Percentiles rank a stretch among this genome's conserved stretches.
Conservation (phyloP, 2,329 filamentous ascomycete species). For the Albophoma yamanashiensis region DNA sequence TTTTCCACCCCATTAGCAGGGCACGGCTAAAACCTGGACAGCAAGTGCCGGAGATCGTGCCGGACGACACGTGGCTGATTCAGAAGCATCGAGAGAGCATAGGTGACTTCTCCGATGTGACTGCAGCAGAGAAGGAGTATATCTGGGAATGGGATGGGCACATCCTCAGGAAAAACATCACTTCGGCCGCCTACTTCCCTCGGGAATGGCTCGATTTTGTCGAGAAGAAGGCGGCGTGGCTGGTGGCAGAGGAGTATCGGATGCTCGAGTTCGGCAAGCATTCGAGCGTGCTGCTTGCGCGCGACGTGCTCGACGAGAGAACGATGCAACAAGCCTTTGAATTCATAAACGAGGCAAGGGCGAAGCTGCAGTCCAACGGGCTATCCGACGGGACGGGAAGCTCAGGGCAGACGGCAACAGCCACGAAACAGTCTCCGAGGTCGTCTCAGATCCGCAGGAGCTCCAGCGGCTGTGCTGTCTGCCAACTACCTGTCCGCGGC, state of each 20-base stretch:
- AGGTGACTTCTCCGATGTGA: constrained; percentile 45
- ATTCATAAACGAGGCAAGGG: constrained; percentile 31
- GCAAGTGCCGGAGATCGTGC: constrained; percentile 29
- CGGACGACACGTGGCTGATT: constrained; percentile 43
- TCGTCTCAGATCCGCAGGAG: constrained; percentile 28
- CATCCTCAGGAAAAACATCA: constrained; percentile 38
- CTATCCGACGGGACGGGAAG: constrained; percentile 1
- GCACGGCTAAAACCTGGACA: constrained; percentile 37
- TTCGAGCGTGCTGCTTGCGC: constrained; percentile 36
- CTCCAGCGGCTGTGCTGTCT: constrained; percentile 34
- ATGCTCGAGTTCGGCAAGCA: constrained; percentile 46
- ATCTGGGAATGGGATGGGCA: constrained; percentile 49
- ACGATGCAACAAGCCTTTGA: constrained; percentile 30
- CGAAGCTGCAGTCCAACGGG: constrained; percentile 9
- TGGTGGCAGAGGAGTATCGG: constrained; percentile 35
- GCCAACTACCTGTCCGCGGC: constrained; percentile 36
- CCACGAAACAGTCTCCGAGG: constrained; percentile 17
- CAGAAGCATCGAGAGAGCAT: constrained; percentile 50
- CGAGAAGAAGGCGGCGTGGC: constrained; percentile 38
- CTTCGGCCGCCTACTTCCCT: constrained; percentile 40
- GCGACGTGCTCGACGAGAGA: constrained; percentile 33
- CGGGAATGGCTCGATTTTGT: constrained; percentile 42
- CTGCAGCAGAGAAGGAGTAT: constrained; percentile 43
- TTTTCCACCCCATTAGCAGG: constrained; percentile 49
- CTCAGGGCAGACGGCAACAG: constrained; percentile 5